Conservation (phyloP, 108 stramenopile species). For the Ochromonas danica region DNA sequence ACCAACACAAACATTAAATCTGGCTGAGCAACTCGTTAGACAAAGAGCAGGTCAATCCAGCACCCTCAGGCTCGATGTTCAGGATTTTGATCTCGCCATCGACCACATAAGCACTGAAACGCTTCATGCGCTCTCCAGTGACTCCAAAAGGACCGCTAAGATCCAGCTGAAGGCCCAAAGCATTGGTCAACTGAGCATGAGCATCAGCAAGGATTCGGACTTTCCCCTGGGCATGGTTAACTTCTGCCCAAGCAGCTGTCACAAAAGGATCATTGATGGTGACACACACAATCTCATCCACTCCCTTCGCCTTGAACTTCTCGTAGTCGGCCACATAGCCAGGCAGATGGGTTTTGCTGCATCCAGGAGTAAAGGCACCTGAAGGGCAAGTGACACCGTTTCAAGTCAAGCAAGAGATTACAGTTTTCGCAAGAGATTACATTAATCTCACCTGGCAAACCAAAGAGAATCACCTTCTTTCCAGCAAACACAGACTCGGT, state of each 20-base stretch:
- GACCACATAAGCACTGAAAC: neutral
- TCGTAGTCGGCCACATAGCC: conserved; percentile 73
- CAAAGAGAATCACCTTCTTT: conserved; percentile 80
- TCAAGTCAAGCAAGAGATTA: no score
- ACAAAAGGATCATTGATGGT: conserved; percentile 80
- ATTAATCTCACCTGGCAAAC: no score
- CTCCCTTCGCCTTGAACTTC: conserved; percentile 72
- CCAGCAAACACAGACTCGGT: conserved; percentile 39
- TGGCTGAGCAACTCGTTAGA: neutral
- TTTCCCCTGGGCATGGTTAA: conserved; percentile 12
- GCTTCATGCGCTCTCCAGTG: neutral
- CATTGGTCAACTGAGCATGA: neutral
- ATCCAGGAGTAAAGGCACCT: conserved; percentile 82
- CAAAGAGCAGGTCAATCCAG: neutral
- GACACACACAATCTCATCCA: conserved; percentile 75
- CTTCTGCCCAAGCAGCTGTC: conserved; percentile 59
- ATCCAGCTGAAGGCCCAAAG: neutral
- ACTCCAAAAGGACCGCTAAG: neutral
- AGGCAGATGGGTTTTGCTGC: conserved; percentile 78
- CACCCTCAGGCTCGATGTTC: neutral
- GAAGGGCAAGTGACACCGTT: no score
- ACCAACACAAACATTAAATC: no score
- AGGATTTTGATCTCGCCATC: conserved; percentile 1
- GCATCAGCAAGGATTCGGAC: conserved; percentile 22
- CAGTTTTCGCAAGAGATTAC: no score